Evolutionary conservation across 768 basidiomycete genomes (phyloP), one percentile per base, ranked within the genome.

Genomic region (Lentinula boryana): DNA sequence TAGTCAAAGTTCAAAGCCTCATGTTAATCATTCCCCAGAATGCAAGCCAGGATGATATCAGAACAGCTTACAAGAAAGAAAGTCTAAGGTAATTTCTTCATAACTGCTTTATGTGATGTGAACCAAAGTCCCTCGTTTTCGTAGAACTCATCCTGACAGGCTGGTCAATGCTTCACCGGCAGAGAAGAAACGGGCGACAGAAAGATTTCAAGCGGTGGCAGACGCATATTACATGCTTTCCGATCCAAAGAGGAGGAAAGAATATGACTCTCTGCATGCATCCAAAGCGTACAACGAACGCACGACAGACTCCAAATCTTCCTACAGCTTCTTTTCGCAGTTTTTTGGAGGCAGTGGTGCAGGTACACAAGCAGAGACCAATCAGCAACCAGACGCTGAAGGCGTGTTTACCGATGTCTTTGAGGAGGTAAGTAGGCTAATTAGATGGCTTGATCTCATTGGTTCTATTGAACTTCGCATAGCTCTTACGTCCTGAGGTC

Each of bases 151-250:
- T 70, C 95, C 95, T 3, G 95, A 97, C 70, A 78, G 95, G 64
- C 76, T 95, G 23, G 77, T 76, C 16, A 89, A 86, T 62, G 90
- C 85, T 3, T 84, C 84, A 4, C 78, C 84, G 18, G 77, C 78
- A n/a, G 89, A 95, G 71, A 89, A 82, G 72, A 82, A 81, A 66
- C 70, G 67, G 13, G 87, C 94, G 0, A 97, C 95, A 2, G 93
- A 94, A 71, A 80, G 80, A 60, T 96, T 95, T 71, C 93, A 94
- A 78, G n/a, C 53, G 7, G 87, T 97, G 63, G 93, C 95, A 57
- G 95, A 97, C 72, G 94, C 94, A 16, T 96, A 96, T 75, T 97
- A 92, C 70, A 90, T 95, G 31, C 83, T 98, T 40, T 93, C 91
- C 2, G 93, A 97, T 72, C 73, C 86, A 4, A 78, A 80, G 46